These are phyloP conservation scores for Liquidambar formosana DNA, from an alignment of 164 flowering plant genomes.

Conservation along the genomic window DNA sequence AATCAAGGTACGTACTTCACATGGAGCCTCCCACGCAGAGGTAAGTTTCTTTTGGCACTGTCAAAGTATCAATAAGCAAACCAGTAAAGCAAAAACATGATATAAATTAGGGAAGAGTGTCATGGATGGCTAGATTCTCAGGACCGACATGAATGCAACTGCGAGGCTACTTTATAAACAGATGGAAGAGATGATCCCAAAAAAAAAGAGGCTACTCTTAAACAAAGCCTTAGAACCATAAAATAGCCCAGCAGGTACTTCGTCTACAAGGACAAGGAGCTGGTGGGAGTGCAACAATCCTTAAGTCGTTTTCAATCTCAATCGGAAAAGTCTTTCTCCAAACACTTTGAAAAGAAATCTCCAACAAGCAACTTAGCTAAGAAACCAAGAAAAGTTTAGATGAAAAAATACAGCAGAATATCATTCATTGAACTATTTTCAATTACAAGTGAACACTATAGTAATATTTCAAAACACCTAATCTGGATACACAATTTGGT, in stretches of 20 bases:
- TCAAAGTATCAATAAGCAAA: too few species aligned
- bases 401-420: slow-evolving; percentile 9
- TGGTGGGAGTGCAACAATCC: background rate
- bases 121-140: too few species aligned
- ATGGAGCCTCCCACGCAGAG: background rate
- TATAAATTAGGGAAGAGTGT: too few species aligned
- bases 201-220: too few species aligned
- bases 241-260: too few species aligned
- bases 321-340: background rate
- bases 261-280: too few species aligned
- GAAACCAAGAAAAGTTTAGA: background rate
- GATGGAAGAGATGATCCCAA: background rate
- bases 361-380: background rate
- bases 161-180: background rate
- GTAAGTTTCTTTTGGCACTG: background rate
- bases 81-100: too few species aligned
- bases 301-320: too few species aligned
- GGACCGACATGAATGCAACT: too few species aligned
- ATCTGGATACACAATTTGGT: slow-evolving; percentile 21
- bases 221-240: too few species aligned
- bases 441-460: background rate
- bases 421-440: slow-evolving; percentile 9
- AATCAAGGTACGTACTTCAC: background rate
- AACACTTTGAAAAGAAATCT: background rate
- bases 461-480: background rate